These are phyloP conservation scores for Arthrobotrys conoides DNA, from an alignment of 2,329 filamentous ascomycete species.

Conservation along the genomic window DNA sequence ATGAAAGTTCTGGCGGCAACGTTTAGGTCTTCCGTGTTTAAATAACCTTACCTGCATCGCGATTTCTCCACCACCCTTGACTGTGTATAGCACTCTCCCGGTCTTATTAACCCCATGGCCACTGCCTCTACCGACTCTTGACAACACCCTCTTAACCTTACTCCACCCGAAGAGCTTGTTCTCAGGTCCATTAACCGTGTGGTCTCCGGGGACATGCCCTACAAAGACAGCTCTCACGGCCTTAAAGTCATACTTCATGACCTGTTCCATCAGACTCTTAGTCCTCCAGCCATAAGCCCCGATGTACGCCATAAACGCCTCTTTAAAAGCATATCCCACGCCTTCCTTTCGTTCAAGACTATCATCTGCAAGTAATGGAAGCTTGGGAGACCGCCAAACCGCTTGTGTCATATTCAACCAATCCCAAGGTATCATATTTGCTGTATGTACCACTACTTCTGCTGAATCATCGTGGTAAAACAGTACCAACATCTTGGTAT, in stretches of 20 bases:
- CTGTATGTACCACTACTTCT: slow-evolving; percentile 87
- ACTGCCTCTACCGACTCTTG: slow-evolving; percentile 62
- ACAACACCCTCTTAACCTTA: slow-evolving; percentile 75
- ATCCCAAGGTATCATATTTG: slow-evolving; percentile 89
- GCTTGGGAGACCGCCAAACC: slow-evolving; percentile 81
- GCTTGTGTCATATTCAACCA: slow-evolving; percentile 92
- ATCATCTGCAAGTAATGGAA: slow-evolving; percentile 70
- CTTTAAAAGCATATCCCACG: slow-evolving; percentile 79
- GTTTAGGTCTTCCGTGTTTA: not conserved
- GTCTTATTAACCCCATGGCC: slow-evolving; percentile 24
- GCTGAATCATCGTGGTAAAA: slow-evolving; percentile 82
- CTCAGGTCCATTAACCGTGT: slow-evolving; percentile 69
- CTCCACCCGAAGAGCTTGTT: slow-evolving; percentile 83
- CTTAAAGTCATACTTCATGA: slow-evolving; percentile 78
- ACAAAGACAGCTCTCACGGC: slow-evolving; percentile 78
- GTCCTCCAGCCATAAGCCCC: slow-evolving; percentile 76
- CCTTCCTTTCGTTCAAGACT: slow-evolving; percentile 68
- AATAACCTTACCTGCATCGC: slow-evolving; percentile 76
- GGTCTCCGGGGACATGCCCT: slow-evolving; percentile 82
- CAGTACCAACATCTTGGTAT: slow-evolving; percentile 88
- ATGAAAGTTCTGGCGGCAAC: not conserved
- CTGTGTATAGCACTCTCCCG: slow-evolving; percentile 65
- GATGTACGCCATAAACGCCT: slow-evolving; percentile 81
- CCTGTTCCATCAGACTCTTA: slow-evolving; percentile 72
- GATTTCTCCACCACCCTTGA: slow-evolving; percentile 68